Conservation (phyloP, 1,284 basidiomycete species). For the Moesziomyces sp. region DNA sequence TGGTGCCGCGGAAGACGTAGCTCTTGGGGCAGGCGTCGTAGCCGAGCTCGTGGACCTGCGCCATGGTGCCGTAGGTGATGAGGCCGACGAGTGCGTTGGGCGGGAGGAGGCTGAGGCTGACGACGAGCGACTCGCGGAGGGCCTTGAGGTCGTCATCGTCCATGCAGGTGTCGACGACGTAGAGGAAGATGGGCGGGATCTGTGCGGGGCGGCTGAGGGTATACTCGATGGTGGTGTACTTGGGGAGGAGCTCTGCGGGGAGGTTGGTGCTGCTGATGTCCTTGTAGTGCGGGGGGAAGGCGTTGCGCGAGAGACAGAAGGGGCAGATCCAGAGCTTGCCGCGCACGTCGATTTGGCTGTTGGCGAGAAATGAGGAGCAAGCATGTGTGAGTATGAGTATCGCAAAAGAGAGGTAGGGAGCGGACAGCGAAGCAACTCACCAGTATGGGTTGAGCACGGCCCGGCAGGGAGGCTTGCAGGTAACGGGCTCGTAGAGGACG, state of each 20-base stretch:
- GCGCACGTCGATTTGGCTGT: slow-evolving; percentile 95
- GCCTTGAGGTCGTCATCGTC: slow-evolving; percentile 97
- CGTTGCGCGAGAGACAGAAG: slow-evolving; percentile 94
- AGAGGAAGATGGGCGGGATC: slow-evolving; percentile 94
- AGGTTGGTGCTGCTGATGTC: slow-evolving; percentile 97
- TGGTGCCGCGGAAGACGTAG: slow-evolving; percentile 98
- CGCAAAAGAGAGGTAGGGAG: neutral
- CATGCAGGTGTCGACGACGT: slow-evolving; percentile 96
- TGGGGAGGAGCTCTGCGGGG: slow-evolving; percentile 92
- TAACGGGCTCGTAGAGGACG: slow-evolving; percentile 96
- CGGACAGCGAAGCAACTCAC: slow-evolving; percentile 63
- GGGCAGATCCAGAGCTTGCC: slow-evolving; percentile 99
- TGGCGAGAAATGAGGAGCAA: neutral
- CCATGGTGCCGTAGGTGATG: slow-evolving; percentile 96
- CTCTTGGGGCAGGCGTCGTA: slow-evolving; percentile 97
- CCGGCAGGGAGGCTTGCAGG: slow-evolving; percentile 96
- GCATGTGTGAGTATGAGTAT: neutral
- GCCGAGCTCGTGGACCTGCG: slow-evolving; percentile 98
- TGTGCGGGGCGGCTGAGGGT: slow-evolving; percentile 90
- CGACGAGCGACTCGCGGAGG: slow-evolving; percentile 88
- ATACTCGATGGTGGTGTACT: slow-evolving; percentile 99
- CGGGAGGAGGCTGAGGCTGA: slow-evolving; percentile 90
- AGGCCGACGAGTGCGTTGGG: slow-evolving; percentile 93
- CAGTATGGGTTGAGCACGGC: slow-evolving; percentile 98
- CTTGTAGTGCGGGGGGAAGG: slow-evolving; percentile 98